Evolutionary conservation across 345 rosid genomes (phyloP).

Genomic region (Zanthoxylum bungeanum): DNA sequence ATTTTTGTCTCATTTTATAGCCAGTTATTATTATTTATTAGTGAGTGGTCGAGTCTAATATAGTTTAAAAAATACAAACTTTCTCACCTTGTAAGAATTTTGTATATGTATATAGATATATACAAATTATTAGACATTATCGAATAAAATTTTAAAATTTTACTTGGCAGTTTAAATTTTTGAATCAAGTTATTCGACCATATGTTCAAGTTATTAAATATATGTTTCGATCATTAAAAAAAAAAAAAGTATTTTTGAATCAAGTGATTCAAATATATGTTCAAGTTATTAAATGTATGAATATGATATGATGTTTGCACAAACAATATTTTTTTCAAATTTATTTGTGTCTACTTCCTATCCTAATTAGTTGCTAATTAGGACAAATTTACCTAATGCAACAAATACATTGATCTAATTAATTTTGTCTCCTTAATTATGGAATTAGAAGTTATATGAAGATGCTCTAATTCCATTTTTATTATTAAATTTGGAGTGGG

Average conservation of each 20-base stretch:
- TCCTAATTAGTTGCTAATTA: background rate
- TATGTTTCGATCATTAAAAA: no score
- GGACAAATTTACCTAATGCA: slow-evolving; percentile 23
- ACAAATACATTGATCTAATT: background rate
- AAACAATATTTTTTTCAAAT: background rate
- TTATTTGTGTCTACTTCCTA: background rate
- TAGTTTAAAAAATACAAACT: no score
- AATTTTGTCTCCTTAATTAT: background rate
- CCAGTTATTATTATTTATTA: background rate
- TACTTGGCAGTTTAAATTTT: no score
- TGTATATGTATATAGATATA: no score
- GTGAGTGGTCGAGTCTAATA: no score
- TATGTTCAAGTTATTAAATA: no score
- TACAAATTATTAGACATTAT: no score
- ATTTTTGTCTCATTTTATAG: no score
- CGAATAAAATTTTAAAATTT: no score
- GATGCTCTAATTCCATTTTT: background rate
- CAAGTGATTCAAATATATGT: background rate
- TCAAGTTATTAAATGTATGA: background rate
- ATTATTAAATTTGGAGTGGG: background rate
- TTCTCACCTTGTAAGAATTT: no score
- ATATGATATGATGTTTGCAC: background rate
- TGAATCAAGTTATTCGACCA: no score
- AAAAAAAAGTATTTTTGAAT: no score
- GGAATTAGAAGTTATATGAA: background rate